Evolutionary conservation across 2,329 filamentous ascomycete species (phyloP), one percentile per base, ranked within the genome.

Genomic region (Pochonia chlamydosporia): DNA sequence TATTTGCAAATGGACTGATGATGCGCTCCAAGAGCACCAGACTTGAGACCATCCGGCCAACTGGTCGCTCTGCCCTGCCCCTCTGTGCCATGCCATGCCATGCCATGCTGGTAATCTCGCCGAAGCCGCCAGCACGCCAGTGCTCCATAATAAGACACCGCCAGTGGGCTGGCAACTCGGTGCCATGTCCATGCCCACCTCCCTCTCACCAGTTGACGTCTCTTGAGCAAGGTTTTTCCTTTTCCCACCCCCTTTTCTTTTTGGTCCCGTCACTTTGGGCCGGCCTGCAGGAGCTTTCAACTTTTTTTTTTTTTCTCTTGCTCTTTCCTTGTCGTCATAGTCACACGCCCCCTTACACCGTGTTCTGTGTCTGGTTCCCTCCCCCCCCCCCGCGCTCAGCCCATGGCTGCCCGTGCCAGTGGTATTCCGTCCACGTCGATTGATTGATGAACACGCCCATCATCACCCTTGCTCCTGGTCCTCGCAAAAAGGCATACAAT

Each of bases 371-470:
- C 20, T 21, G 1, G 35, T 39, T 20, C 13, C 23, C 24, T 24
- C 40, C n/a, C 35, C 35, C 7, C n/a, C 7, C n/a, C 35, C n/a
- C 8, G n/a, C n/a, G 35, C 35, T 26, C 40, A 26, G 21, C 20
- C 11, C 20, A 40, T 14, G 39, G 11, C 14, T 28, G 37, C 40
- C 40, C 14, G 21, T 28, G 40, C 24, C 40, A 42, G 40, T 18
- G 35, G 35, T 18, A 6, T 18, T 23, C 51, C 54, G 50, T 56
- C 52, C 57, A 58, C 53, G 48, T 56, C 52, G 16, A 30, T 30
- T 10, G 5, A 39, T 44, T 26, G 37, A 25, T 24, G 44, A 23
- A 44, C 44, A 35, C 25, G 30, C 36, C 42, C 36, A 26, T n/a
- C 43, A 48, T 52, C 44, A 45, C 49, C 50, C 35, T 43, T 36